A percentile compares a stretch with the other conserved stretches of the same genome.
phyloP scores from a whole-genome alignment of 2,329 filamentous ascomycete genomes.

The Colletotrichum limetticola region DNA sequence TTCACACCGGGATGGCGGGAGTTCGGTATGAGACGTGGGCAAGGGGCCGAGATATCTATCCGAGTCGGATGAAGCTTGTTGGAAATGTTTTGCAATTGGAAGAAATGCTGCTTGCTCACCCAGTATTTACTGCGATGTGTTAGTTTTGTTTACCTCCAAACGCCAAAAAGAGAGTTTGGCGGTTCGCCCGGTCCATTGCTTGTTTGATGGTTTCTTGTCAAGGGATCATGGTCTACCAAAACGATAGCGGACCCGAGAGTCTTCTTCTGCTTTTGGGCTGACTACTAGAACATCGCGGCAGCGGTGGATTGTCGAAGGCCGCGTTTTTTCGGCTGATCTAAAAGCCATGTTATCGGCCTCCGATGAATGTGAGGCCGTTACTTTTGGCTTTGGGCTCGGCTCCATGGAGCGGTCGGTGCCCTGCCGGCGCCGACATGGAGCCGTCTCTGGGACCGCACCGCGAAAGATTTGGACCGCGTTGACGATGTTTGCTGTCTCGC shows the following conservation, averaged over 20 bases:
- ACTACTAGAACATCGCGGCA: background rate
- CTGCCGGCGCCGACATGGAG: background rate
- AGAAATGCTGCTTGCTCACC: too few species aligned
- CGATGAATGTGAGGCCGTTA: background rate
- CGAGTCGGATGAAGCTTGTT: background rate
- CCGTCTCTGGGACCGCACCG: too few species aligned
- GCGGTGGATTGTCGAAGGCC: background rate
- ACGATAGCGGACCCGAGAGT: background rate
- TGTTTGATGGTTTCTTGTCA: background rate
- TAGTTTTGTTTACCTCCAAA: background rate
- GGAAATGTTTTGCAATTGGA: background rate
- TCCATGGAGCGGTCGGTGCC: background rate
- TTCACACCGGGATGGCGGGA: conserved; percentile 4
- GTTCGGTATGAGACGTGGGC: background rate
- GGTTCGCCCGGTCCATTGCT: background rate
- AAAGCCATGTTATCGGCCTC: background rate
- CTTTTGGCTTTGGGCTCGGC: background rate
- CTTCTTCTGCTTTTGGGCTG: background rate
- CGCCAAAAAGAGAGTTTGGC: background rate
- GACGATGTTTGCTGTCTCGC: background rate
- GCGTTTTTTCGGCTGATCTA: background rate
- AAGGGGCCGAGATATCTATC: background rate
- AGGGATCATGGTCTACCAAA: background rate
- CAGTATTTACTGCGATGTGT: too few species aligned
- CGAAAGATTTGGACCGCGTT: background rate